phyloP scores from a whole-genome alignment of 2,329 filamentous ascomycete species.

The Aureobasidium sp. region DNA sequence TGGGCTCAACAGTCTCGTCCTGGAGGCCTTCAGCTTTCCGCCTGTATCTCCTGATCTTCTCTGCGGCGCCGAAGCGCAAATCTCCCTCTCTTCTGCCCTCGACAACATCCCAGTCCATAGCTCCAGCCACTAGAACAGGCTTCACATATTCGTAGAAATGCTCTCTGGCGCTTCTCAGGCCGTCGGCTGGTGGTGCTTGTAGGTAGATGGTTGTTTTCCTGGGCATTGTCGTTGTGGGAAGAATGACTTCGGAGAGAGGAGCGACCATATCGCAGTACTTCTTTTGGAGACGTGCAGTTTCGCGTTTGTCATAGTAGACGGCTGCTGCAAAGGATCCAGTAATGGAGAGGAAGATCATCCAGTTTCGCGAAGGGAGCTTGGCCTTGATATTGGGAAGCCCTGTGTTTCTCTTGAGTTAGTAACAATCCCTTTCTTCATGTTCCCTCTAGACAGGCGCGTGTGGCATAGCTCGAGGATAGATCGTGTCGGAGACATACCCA shows the following conservation, averaged over 20 bases:
- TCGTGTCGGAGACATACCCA: constrained; percentile 36
- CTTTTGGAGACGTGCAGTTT: constrained; percentile 75
- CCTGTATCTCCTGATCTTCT: constrained; percentile 65
- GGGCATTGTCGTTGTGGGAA: constrained; percentile 65
- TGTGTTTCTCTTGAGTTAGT: constrained; percentile 22
- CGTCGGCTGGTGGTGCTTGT: constrained; percentile 77
- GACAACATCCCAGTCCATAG: constrained; percentile 91
- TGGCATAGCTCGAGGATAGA: neutral
- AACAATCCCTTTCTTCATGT: neutral
- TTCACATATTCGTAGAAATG: constrained; percentile 96
- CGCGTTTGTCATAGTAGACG: constrained; percentile 83
- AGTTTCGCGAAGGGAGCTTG: constrained; percentile 88
- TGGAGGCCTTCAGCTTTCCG: constrained; percentile 50
- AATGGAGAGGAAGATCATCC: constrained; percentile 88
- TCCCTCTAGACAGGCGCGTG: too few species aligned
- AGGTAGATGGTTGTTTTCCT: constrained; percentile 82
- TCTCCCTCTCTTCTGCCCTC: constrained; percentile 89
- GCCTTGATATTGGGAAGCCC: constrained; percentile 76
- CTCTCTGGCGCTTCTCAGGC: constrained; percentile 74
- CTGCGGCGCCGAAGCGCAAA: constrained; percentile 75
- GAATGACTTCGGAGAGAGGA: constrained; percentile 68
- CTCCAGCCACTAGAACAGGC: constrained; percentile 79
- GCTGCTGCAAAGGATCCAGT: constrained; percentile 69
- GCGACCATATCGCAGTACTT: constrained; percentile 83
- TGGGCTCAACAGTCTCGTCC: constrained; percentile 42